Conservation (phyloP, 768 basidiomycete species). For the Lactifluus rugatus region DNA sequence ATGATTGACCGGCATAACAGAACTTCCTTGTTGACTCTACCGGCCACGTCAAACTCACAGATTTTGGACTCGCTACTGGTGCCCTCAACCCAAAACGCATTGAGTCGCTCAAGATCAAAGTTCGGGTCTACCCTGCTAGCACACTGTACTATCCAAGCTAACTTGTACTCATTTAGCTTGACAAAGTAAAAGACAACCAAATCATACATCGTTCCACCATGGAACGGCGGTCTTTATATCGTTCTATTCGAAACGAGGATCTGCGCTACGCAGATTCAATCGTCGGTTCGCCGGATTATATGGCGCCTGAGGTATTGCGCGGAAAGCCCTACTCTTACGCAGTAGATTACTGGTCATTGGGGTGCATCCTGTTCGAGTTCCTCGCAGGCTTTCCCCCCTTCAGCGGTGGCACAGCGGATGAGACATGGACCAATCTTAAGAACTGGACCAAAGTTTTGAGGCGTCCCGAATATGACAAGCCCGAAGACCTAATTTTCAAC, state of each 20-base stretch:
- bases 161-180: conserved; percentile 46
- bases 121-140: conserved; percentile 25
- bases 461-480: conserved; percentile 91
- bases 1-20: conserved; percentile 30
- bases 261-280: conserved; percentile 94
- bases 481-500: conserved; percentile 96
- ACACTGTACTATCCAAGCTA: not conserved
- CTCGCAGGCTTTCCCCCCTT: conserved; percentile 96
- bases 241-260: conserved; percentile 82
- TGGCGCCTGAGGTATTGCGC: conserved; percentile 91
- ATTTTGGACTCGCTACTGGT: conserved; percentile 96
- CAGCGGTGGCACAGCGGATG: conserved; percentile 89
- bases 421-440: conserved; percentile 98
- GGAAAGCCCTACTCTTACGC: conserved; percentile 93
- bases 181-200: conserved; percentile 92
- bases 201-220: conserved; percentile 85
- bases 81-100: conserved; percentile 91
- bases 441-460: conserved; percentile 91
- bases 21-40: conserved; percentile 95
- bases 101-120: conserved; percentile 90
- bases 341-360: conserved; percentile 97
- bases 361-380: conserved; percentile 97
- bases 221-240: conserved; percentile 91
- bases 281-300: conserved; percentile 97
- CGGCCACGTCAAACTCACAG: conserved; percentile 95